Base-by-base conservation (phyloP, 257 asterid species). In the Jacaranda copaia region DNA sequence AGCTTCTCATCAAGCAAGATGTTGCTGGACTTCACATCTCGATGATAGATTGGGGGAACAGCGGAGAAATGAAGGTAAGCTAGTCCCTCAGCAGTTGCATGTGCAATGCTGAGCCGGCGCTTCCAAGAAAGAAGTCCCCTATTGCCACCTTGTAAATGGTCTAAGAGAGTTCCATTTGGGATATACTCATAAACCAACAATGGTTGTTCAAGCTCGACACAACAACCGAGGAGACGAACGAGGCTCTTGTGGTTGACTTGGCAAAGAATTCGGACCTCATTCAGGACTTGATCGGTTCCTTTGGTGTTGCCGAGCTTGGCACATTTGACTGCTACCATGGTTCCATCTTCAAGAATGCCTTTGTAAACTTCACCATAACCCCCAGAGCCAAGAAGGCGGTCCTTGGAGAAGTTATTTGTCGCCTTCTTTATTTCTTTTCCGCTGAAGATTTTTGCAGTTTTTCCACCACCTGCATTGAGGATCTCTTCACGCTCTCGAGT, bases 51-150 rank as follows among this genome's bases (percentile, higher is more conserved):
- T 0, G 97, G 96, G 1, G 98, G 93, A 19, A 75, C 91, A 5
- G 99, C 99, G 0, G 97, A 89, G 89, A 85, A 92, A 57, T 94
- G 99, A 20, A 94, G 96, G 86, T 94, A 94, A 57, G 99, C 89
- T 0, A 94, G 86, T 4, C 96, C 98, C 74, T 92, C 99, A 0
- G 98, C 97, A 1, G 98, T 94, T 1, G 89, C 90, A 3, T 69
- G 90, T 0, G 97, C 98, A n/a, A 94, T 81, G 38, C 43, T 72
- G 40, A 94, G 93, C 8, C 98, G 77, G 1, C 20, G 51, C 4
- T 48, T 56, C 99, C 99, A 94, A 0, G 91, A 36, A 1, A 94
- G 86, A 4, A 42, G 55, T 10, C 81, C 86, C 25, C 84, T 59
- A 10, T 81, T 75, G 2, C 13, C 15, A 4, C 86, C 91, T 61